These are phyloP conservation scores for Lactifluus volemus DNA, from an alignment of 768 basidiomycete species.

Conservation along the genomic window DNA sequence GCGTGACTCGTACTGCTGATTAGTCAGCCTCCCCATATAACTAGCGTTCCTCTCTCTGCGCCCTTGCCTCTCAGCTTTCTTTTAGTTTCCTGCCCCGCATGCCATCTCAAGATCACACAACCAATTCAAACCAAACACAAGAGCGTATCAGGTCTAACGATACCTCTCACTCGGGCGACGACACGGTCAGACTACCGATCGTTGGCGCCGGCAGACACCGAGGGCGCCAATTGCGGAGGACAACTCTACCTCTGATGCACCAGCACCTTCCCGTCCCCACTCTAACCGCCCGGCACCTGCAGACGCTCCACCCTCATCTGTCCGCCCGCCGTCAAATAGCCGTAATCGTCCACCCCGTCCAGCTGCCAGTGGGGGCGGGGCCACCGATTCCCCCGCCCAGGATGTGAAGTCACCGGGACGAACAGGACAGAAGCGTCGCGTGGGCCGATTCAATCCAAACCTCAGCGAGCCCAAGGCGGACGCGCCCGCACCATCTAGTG, in stretches of 20 bases:
- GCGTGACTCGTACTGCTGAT: constrained; percentile 8
- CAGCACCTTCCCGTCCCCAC: background rate
- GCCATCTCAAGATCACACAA: constrained; percentile 7
- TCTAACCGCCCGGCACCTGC: background rate
- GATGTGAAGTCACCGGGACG: background rate
- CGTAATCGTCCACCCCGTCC: background rate
- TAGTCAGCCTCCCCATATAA: background rate
- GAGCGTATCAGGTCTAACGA: background rate
- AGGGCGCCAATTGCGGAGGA: background rate
- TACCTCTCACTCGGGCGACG: background rate
- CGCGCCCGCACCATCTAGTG: background rate
- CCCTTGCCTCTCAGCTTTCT: too few relatives aligned
- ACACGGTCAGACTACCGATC: background rate
- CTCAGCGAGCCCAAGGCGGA: background rate
- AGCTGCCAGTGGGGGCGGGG: background rate
- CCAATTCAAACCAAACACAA: background rate
- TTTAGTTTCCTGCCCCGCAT: background rate
- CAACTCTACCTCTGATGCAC: background rate
- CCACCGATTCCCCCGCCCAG: background rate
- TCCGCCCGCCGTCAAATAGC: background rate
- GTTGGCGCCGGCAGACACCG: background rate
- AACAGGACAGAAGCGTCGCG: background rate
- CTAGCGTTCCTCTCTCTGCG: too few relatives aligned
- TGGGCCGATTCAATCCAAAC: constrained; percentile 9
- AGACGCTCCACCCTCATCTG: background rate